Evolutionary conservation across 1,139 yeast genomes (phyloP).

Genomic region (Wickerhamomyces sp.): DNA sequence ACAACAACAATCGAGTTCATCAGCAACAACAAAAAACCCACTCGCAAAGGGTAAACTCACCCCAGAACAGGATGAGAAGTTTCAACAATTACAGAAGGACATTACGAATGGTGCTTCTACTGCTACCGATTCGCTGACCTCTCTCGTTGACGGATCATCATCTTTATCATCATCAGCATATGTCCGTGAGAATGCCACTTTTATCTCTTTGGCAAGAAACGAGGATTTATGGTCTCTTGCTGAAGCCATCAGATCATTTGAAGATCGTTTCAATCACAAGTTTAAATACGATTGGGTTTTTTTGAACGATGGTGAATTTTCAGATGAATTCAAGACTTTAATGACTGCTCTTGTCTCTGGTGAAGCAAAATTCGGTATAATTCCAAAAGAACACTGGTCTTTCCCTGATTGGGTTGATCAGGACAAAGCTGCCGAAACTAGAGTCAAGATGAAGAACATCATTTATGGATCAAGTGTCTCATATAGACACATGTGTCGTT

Average conservation of each 20-base stretch:
- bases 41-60: slow-evolving; percentile 1
- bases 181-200: slow-evolving; percentile 53
- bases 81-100: slow-evolving; percentile 3
- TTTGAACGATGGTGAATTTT: slow-evolving; percentile 53
- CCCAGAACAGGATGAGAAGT: slow-evolving; percentile 8
- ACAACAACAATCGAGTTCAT: not conserved
- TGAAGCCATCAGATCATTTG: slow-evolving; percentile 57
- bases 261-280: slow-evolving; percentile 63
- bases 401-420: slow-evolving; percentile 56
- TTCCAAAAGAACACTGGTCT: slow-evolving; percentile 47
- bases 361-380: slow-evolving; percentile 38
- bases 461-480: slow-evolving; percentile 59
- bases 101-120: not conserved
- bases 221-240: slow-evolving; percentile 54
- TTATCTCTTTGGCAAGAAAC: slow-evolving; percentile 71
- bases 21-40: not conserved
- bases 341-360: slow-evolving; percentile 37
- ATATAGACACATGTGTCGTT: slow-evolving; percentile 74
- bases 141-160: slow-evolving; percentile 3
- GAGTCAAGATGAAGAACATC: slow-evolving; percentile 46
- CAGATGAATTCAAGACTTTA: slow-evolving; percentile 35
- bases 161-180: slow-evolving; percentile 2
- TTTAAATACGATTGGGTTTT: slow-evolving; percentile 78
- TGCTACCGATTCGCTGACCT: not conserved
- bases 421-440: slow-evolving; percentile 46